These are phyloP conservation scores for Fusarium hostae DNA, from an alignment of 2,329 filamentous ascomycete genomes.

Conservation along the genomic window DNA sequence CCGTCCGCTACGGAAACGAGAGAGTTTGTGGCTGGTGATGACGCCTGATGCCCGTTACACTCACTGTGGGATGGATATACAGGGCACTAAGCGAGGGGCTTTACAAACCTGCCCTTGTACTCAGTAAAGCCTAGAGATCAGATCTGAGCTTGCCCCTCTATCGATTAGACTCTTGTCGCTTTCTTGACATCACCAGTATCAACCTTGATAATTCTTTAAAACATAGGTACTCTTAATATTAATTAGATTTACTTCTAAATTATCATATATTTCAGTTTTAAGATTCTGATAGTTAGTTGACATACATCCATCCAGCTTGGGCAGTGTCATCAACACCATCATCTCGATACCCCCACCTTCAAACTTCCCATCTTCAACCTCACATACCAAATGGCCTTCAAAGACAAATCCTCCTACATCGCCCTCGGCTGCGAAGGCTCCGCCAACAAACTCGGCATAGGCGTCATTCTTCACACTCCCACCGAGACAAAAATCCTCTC, in stretches of 20 bases:
- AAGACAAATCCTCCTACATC: slow-evolving; percentile 57
- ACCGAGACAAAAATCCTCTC: slow-evolving; percentile 75
- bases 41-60: slow-evolving; percentile 2
- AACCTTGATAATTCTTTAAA: too few species aligned
- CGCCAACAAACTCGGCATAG: slow-evolving; percentile 97
- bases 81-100: slow-evolving; percentile 30
- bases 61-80: slow-evolving; percentile 10
- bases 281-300: neutral
- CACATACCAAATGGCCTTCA: slow-evolving; percentile 37
- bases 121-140: neutral
- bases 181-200: slow-evolving; percentile 11
- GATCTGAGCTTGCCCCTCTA: slow-evolving; percentile 28
- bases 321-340: slow-evolving; percentile 16
- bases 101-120: slow-evolving; percentile 17
- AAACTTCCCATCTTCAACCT: slow-evolving; percentile 15
- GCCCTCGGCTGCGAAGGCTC: slow-evolving; percentile 82
- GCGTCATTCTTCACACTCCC: slow-evolving; percentile 83
- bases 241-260: rapidly evolving
- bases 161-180: slow-evolving; percentile 22
- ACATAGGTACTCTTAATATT: too few species aligned
- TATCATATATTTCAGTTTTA: neutral
- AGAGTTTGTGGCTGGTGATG: slow-evolving; percentile 26
- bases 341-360: slow-evolving; percentile 22
- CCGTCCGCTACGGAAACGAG: slow-evolving; percentile 11
- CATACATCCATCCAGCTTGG: neutral